Conservation (phyloP, 129 eudicot species). For the Pittosporum tobira region DNA sequence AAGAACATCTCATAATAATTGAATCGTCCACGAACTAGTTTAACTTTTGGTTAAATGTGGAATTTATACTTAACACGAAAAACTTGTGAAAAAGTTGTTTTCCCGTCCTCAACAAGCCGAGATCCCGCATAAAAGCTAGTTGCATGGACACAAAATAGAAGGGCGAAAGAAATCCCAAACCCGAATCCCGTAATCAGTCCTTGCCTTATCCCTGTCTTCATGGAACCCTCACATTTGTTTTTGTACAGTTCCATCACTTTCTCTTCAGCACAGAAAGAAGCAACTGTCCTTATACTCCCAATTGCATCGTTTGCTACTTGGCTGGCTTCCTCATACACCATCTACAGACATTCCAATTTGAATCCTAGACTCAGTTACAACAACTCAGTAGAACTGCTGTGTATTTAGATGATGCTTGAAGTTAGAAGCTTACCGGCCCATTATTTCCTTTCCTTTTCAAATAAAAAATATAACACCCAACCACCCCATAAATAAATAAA, state of each 20-base stretch:
- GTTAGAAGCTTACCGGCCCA: background rate
- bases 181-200: constrained; percentile 75
- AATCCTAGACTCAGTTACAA: background rate
- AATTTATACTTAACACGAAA: constrained; percentile 35
- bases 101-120: constrained; percentile 54
- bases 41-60: background rate
- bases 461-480: background rate
- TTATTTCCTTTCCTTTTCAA: no score
- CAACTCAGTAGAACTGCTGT: background rate
- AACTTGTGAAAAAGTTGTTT: constrained; percentile 51
- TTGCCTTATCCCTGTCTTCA: constrained; percentile 50
- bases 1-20: background rate
- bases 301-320: constrained; percentile 89
- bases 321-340: constrained; percentile 86
- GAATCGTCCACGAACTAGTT: background rate
- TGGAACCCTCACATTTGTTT: constrained; percentile 64
- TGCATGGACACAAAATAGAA: constrained; percentile 62
- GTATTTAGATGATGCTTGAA: background rate
- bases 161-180: constrained; percentile 52
- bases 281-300: constrained; percentile 82
- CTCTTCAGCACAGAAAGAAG: constrained; percentile 88
- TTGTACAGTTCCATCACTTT: constrained; percentile 63
- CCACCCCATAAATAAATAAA: no score
- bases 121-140: constrained; percentile 75
- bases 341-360: constrained; percentile 22